Evolutionary conservation across 495 filamentous ascomycete genomes (phyloP).

Genomic region (Neurospora discreta): DNA sequence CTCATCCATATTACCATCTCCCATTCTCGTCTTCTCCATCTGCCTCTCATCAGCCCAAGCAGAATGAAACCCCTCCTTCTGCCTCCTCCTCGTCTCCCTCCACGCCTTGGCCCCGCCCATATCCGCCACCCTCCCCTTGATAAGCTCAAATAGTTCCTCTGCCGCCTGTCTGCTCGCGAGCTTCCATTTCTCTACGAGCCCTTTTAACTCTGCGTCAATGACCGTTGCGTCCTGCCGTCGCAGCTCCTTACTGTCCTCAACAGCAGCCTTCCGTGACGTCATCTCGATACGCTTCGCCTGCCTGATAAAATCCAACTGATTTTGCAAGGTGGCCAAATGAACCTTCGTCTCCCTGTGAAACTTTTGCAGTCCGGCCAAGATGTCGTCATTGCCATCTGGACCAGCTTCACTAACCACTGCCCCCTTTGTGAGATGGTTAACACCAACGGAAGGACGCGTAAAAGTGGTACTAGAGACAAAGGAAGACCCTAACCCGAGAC

Average conservation of each 20-base stretch:
- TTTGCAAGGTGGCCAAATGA: constrained; percentile 3
- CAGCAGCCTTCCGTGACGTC: neutral
- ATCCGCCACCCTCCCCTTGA: constrained; percentile 14
- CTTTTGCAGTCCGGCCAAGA: neutral
- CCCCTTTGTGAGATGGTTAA: neutral
- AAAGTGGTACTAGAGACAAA: neutral
- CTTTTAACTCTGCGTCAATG: constrained; percentile 13
- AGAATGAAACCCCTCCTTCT: neutral
- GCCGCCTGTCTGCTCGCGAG: constrained; percentile 15
- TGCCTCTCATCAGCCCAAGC: neutral
- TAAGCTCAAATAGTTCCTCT: constrained; percentile 21
- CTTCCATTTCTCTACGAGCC: constrained; percentile 13
- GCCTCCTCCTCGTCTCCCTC: constrained; percentile 11
- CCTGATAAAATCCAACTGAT: constrained; percentile 7
- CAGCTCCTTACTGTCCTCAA: neutral
- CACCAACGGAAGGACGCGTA: neutral
- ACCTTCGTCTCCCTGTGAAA: neutral
- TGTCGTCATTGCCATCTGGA: neutral
- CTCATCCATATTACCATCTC: constrained; percentile 4
- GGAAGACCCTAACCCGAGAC: neutral
- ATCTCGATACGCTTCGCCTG: constrained; percentile 14
- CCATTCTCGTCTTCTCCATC: neutral
- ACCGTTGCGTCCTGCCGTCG: neutral
- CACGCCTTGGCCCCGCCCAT: constrained; percentile 20
- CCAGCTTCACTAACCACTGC: neutral